Evolutionary conservation across 768 basidiomycete genomes (phyloP).

Genomic region (Serendipita sp.): DNA sequence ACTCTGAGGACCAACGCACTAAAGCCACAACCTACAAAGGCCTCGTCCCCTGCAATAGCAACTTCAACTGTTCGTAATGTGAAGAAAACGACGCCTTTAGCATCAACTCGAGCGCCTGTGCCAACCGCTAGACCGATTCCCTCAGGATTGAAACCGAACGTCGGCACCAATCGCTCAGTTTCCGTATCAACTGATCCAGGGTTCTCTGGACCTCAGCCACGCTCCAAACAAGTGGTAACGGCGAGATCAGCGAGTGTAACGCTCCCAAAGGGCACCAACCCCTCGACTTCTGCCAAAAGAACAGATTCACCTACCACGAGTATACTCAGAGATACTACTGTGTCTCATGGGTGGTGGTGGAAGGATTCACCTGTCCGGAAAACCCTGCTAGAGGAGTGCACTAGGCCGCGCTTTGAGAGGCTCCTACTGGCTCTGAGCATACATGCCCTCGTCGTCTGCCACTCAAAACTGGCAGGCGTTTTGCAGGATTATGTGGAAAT

Average conservation of each 20-base stretch:
- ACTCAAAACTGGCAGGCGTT: neutral
- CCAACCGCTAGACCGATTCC: too few relatives aligned
- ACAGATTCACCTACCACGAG: too few relatives aligned
- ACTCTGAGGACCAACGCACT: conserved; percentile 20
- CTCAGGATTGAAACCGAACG: neutral
- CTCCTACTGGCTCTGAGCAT: neutral
- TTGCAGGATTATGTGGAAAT: neutral
- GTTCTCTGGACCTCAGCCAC: conserved; percentile 16
- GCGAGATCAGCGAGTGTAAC: neutral
- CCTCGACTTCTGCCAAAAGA: neutral
- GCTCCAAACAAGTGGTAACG: neutral
- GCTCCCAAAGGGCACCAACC: neutral
- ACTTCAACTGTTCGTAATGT: neutral
- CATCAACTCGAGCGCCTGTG: too few relatives aligned
- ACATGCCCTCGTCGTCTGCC: neutral
- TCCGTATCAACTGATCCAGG: conserved; percentile 15
- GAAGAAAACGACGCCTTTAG: too few relatives aligned
- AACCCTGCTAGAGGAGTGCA: conserved; percentile 39
- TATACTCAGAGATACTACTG: neutral
- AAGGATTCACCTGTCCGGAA: conserved; percentile 39
- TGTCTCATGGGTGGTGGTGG: conserved; percentile 35
- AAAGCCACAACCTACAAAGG: neutral
- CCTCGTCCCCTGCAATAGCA: neutral
- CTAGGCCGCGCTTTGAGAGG: conserved; percentile 18
- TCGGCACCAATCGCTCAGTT: neutral